A percentile compares a stretch with the other conserved stretches of the same genome.
phyloP scores from a whole-genome alignment of 2,329 filamentous ascomycete genomes.

The Monilinia fructicola region DNA sequence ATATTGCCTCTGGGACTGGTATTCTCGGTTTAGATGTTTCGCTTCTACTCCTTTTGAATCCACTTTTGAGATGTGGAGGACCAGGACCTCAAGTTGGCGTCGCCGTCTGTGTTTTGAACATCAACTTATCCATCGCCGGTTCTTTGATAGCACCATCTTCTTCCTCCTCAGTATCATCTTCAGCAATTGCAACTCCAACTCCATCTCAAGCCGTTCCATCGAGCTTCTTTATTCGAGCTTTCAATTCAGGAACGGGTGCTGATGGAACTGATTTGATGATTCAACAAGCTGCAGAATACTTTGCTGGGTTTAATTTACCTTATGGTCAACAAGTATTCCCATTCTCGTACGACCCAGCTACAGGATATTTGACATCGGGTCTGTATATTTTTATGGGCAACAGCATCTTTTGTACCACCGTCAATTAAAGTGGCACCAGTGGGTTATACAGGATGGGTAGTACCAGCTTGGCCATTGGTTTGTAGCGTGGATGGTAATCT shows the following conservation, averaged over 20 bases:
- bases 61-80: background rate
- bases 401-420: background rate
- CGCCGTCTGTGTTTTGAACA: slow-evolving; percentile 1
- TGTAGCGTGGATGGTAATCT: slow-evolving; percentile 4
- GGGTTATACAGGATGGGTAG: slow-evolving; percentile 5
- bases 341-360: slow-evolving; percentile 1
- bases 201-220: background rate
- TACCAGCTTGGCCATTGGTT: slow-evolving; percentile 10
- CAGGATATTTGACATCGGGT: background rate
- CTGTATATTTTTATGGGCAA: slow-evolving; percentile 11
- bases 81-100: slow-evolving; percentile 5
- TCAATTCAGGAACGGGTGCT: background rate
- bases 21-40: background rate
- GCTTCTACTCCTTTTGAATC: slow-evolving; percentile 2
- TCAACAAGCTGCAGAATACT: slow-evolving; percentile 9
- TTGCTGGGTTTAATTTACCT: background rate
- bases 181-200: background rate
- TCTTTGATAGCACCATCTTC: background rate
- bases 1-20: background rate
- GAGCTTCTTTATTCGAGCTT: slow-evolving; percentile 9
- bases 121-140: background rate
- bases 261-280: background rate
- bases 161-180: background rate
- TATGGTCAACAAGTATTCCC: background rate
- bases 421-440: background rate